phyloP scores from a whole-genome alignment of 305 asterid species.

The Rubia tinctorum region DNA sequence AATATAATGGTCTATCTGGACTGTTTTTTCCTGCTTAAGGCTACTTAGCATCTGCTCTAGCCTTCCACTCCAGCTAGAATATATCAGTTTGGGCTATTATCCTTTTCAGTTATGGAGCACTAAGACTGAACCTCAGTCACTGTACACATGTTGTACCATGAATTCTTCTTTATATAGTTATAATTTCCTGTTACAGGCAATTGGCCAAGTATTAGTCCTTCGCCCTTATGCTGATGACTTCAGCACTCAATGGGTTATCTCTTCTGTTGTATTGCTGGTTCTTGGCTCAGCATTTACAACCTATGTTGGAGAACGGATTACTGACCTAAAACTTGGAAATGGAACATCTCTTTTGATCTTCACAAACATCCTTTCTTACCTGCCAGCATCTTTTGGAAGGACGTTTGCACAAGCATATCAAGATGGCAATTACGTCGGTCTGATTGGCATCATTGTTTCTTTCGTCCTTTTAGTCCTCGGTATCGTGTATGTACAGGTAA shows the following conservation, averaged over 20 bases:
- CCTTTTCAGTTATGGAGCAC: not conserved
- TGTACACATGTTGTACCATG: not conserved
- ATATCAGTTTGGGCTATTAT: not conserved
- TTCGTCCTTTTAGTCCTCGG: conserved; percentile 84
- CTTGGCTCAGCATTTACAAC: conserved; percentile 84
- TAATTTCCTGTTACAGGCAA: conserved; percentile 55
- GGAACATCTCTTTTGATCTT: conserved; percentile 95
- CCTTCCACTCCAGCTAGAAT: not conserved
- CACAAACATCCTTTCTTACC: conserved; percentile 93
- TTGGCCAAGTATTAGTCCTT: conserved; percentile 87
- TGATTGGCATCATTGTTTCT: conserved; percentile 60
- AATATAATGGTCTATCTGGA: not conserved
- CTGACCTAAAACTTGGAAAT: conserved; percentile 92
- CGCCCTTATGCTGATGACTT: conserved; percentile 95
- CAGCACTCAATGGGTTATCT: conserved; percentile 80
- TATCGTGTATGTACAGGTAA: conserved; percentile 94
- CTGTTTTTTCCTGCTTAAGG: not conserved
- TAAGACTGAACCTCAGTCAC: not conserved
- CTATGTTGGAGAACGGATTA: conserved; percentile 81
- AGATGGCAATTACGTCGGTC: conserved; percentile 90
- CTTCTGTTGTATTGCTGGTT: conserved; percentile 71
- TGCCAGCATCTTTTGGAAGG: conserved; percentile 97
- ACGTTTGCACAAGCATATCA: conserved; percentile 77
- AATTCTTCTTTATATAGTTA: conserved; percentile 7
- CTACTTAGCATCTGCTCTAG: not conserved